Evolutionary conservation across 2,329 filamentous ascomycete species (phyloP).

Genomic region (Calonectria ilicicola): DNA sequence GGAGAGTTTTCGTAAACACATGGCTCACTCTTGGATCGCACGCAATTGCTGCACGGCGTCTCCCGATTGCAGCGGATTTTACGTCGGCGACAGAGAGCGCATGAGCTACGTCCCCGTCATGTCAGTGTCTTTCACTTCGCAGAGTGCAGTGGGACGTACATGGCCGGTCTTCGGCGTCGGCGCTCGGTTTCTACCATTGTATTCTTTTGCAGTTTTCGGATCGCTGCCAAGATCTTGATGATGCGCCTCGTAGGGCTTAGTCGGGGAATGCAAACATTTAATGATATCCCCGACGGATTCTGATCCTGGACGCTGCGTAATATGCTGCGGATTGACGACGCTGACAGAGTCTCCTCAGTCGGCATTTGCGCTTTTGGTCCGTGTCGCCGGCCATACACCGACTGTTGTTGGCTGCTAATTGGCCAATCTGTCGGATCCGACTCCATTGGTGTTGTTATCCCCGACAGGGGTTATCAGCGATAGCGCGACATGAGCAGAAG

Average conservation of each 20-base stretch:
- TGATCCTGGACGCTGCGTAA: not conserved
- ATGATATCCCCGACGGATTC: constrained; percentile 6
- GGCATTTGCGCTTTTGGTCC: constrained; percentile 21
- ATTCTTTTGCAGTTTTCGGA: not conserved
- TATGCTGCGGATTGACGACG: not conserved
- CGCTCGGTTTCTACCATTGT: constrained; percentile 37
- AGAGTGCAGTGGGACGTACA: constrained; percentile 26
- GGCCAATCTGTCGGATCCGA: constrained; percentile 6
- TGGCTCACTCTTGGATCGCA: constrained; percentile 48
- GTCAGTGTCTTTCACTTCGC: not conserved
- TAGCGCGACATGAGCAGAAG: not conserved
- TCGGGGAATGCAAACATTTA: not conserved
- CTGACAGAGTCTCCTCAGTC: not conserved
- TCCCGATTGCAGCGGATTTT: constrained; percentile 58
- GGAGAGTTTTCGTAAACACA: constrained; percentile 49
- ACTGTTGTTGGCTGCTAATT: not conserved
- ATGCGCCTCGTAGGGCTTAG: not conserved
- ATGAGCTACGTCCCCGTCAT: constrained; percentile 46
- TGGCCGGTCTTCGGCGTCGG: constrained; percentile 44
- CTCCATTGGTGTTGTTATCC: not conserved
- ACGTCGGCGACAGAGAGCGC: constrained; percentile 55
- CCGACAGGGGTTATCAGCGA: constrained; percentile 7
- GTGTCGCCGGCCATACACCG: constrained; percentile 27
- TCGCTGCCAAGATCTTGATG: not conserved
- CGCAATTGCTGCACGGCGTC: constrained; percentile 55